A percentile compares a stretch with the other conserved stretches of the same genome.
Conservation (phyloP, 2,329 filamentous ascomycete genomes). For the Ascochyta rabiei region DNA sequence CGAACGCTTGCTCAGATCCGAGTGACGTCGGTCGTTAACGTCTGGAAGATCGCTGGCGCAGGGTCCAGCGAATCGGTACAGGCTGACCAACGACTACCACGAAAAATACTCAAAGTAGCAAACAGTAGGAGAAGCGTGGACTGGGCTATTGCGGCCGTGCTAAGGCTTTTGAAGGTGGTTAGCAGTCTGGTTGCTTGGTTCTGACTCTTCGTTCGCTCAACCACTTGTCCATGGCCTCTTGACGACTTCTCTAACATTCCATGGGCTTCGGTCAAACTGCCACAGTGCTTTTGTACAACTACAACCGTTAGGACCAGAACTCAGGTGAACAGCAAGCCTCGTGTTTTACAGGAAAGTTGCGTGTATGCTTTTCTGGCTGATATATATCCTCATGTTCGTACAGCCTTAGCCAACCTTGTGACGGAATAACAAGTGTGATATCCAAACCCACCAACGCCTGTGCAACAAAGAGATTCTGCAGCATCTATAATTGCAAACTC, state of each 20-base stretch:
- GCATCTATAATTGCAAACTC: not conserved
- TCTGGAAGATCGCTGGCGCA: slow-evolving; percentile 22
- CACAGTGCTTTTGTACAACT: not conserved
- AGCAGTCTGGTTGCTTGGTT: not conserved
- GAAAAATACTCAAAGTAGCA: not conserved
- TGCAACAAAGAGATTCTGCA: slow-evolving; percentile 15
- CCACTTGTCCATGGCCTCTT: slow-evolving; percentile 9
- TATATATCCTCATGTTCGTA: not conserved
- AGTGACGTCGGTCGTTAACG: slow-evolving; percentile 37
- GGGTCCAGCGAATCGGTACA: slow-evolving; percentile 28
- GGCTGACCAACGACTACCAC: slow-evolving; percentile 5
- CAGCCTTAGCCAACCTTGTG: slow-evolving; percentile 16
- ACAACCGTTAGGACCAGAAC: not conserved
- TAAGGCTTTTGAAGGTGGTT: not conserved
- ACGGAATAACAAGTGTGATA: slow-evolving; percentile 14
- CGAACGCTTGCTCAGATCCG: slow-evolving; percentile 19
- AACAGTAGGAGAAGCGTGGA: not conserved
- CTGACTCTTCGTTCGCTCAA: slow-evolving; percentile 33
- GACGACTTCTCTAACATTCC: slow-evolving; percentile 30
- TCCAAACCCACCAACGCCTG: slow-evolving; percentile 36
- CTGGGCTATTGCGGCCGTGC: not conserved
- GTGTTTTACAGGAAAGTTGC: not conserved
- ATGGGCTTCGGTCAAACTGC: slow-evolving; percentile 29
- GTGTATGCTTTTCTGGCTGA: not conserved
- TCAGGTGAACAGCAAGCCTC: not conserved